Evolutionary conservation across 2,329 filamentous ascomycete species (phyloP).

Genomic region (Aphanoascus verrucosus): DNA sequence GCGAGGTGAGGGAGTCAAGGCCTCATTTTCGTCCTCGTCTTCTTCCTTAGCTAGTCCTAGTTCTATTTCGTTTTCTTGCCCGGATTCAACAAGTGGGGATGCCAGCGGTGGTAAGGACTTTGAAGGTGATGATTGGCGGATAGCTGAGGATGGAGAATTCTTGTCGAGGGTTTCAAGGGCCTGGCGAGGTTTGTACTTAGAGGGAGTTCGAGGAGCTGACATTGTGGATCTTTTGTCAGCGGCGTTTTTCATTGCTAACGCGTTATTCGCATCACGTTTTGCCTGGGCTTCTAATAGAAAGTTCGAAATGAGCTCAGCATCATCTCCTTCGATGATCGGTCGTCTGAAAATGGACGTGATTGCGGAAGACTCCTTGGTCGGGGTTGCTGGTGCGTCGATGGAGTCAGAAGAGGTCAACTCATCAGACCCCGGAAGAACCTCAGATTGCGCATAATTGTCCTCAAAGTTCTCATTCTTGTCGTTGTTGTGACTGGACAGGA

Average conservation of each 20-base stretch:
- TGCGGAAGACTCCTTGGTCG: conserved; percentile 20
- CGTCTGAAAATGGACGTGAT: conserved; percentile 30
- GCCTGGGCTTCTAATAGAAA: conserved; percentile 34
- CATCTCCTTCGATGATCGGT: conserved; percentile 30
- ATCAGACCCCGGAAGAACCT: neutral
- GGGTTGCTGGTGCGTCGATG: neutral
- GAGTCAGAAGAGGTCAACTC: neutral
- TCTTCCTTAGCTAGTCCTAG: conserved; percentile 12
- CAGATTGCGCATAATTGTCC: too few species aligned
- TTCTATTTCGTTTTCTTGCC: conserved; percentile 16
- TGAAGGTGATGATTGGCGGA: conserved; percentile 19
- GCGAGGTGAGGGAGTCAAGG: conserved; percentile 21
- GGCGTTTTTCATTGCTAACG: neutral
- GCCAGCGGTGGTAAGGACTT: conserved; percentile 19
- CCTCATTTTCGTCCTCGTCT: conserved; percentile 14
- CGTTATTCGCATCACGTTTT: conserved; percentile 27
- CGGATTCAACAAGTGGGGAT: conserved; percentile 15
- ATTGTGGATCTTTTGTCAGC: neutral
- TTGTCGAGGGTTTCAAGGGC: conserved; percentile 29
- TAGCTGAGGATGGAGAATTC: conserved; percentile 30
- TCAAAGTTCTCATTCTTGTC: too few species aligned
- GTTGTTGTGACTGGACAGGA: too few species aligned
- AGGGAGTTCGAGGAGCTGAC: neutral
- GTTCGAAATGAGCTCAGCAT: conserved; percentile 31
- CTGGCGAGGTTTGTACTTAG: conserved; percentile 19